Evolutionary conservation across 768 basidiomycete species (phyloP), one percentile per base, ranked within the genome.

Genomic region (Termitomyces sp.): DNA sequence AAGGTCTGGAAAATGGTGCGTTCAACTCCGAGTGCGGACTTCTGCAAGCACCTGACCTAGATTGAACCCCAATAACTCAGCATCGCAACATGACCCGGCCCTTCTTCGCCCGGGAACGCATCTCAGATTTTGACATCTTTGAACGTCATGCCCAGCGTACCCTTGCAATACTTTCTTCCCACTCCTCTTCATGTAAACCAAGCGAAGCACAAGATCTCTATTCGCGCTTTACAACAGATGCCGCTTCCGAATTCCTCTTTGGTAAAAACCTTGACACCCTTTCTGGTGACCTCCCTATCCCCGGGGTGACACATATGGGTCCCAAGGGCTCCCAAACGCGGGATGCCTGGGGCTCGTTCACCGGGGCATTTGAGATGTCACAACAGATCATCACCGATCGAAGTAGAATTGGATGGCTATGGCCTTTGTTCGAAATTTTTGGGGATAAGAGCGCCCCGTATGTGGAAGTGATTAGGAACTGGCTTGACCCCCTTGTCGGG

Each of bases 191-290:
- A 1, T 63, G 73, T 47, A 70, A 74, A 57, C 76, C 86, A 2
- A 79, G 80, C 64, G 87, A 89, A 60, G 82, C 80, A 1, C 86
- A 91, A 68, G 89, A 89, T 65, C 75, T 90, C 3, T 88, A 79
- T 63, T 71, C 82, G 18, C 82, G 88, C 9, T 88, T 89, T 68
- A 82, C 86, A 13, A 76, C 89, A 43, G 89, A 91, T 67, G 77
- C 87, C 0, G 85, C 88, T 1, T 87, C 87, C 6, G 87, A 88
- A 59, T 89, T 88, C 66, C 74, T 91, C 40, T 89, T 91, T 59
- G 88, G 87, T 8, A 74, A 77, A 56, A 86, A 84, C 66, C 64
- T 89, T 57, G 75, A 86, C 58, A 87, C 87, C 0, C 72, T 89
- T 18, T 82, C 81, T 10, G 77, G 75, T 2, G 67, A 77, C 9